Evolutionary conservation across 2,329 filamentous ascomycete species (phyloP).

Genomic region (Fusarium penzigii): DNA sequence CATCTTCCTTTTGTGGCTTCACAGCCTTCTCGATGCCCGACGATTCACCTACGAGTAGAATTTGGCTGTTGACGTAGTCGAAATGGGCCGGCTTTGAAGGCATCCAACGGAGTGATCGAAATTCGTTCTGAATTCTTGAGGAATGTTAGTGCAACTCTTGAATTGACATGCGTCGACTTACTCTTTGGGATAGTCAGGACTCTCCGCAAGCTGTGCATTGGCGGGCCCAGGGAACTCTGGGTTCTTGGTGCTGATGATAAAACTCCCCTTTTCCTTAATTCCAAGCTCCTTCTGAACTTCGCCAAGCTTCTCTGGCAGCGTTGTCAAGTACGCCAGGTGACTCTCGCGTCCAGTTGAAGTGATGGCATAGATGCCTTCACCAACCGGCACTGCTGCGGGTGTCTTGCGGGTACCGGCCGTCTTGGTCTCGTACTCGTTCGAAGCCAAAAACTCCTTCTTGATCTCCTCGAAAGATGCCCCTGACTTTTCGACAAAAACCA

Average conservation of each 20-base stretch:
- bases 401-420: constrained; percentile 68
- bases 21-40: constrained; percentile 58
- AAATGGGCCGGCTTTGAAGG: constrained; percentile 73
- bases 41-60: constrained; percentile 76
- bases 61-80: constrained; percentile 72
- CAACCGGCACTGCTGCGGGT: constrained; percentile 73
- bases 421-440: constrained; percentile 72
- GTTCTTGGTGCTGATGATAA: constrained; percentile 79
- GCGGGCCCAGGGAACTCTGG: constrained; percentile 68
- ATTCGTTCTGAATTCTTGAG: constrained; percentile 67
- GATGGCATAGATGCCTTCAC: constrained; percentile 83
- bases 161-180: constrained; percentile 39
- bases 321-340: constrained; percentile 79
- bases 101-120: constrained; percentile 72
- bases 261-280: constrained; percentile 70
- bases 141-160: constrained; percentile 1
- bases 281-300: constrained; percentile 77
- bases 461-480: constrained; percentile 66
- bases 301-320: constrained; percentile 67
- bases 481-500: constrained; percentile 81
- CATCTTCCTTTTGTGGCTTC: constrained; percentile 39
- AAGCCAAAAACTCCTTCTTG: constrained; percentile 70
- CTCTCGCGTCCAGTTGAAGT: constrained; percentile 70
- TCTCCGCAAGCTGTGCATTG: constrained; percentile 62
- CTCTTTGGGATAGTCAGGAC: constrained; percentile 70